phyloP scores from a whole-genome alignment of 257 asterid genomes.

The Nicotiana benthamiana region DNA sequence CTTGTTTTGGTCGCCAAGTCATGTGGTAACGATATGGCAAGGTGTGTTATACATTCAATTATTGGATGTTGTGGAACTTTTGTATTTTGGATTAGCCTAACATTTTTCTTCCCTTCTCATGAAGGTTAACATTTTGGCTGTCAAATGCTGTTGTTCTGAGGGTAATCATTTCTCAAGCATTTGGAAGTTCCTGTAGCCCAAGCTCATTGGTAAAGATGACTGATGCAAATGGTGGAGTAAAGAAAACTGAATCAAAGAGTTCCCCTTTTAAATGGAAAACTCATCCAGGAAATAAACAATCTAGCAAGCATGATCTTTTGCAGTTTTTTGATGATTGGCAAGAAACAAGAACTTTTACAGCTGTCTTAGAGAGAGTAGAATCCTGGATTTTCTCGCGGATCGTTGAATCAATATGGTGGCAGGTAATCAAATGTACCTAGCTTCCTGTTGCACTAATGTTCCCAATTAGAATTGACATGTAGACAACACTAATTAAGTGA shows the following conservation, averaged over 20 bases:
- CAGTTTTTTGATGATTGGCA: conserved; percentile 87
- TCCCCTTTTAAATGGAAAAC: conserved; percentile 31
- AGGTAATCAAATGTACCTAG: conserved; percentile 39
- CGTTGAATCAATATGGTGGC: conserved; percentile 99
- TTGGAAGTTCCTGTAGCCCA: conserved; percentile 68
- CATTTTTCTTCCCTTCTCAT: conserved; percentile 13
- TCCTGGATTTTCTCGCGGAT: conserved; percentile 92
- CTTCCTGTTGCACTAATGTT: not conserved
- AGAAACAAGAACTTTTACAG: conserved; percentile 73
- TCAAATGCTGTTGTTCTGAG: conserved; percentile 82
- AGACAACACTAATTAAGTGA: not conserved
- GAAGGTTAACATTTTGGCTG: conserved; percentile 90
- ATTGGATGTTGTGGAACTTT: not conserved
- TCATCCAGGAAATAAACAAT: conserved; percentile 32
- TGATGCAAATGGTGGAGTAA: conserved; percentile 36
- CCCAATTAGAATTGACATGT: not conserved
- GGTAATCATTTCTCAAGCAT: conserved; percentile 70
- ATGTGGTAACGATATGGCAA: conserved; percentile 84
- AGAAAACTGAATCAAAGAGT: conserved; percentile 23
- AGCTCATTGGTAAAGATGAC: conserved; percentile 33
- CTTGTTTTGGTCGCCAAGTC: conserved; percentile 81
- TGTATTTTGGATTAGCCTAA: conserved; percentile 13
- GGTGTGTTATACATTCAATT: conserved; percentile 38
- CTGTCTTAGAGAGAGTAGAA: conserved; percentile 81
- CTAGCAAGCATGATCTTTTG: conserved; percentile 38